These are phyloP conservation scores for Trametes coccinea DNA, from an alignment of 768 basidiomycete species.

Conservation along the genomic window DNA sequence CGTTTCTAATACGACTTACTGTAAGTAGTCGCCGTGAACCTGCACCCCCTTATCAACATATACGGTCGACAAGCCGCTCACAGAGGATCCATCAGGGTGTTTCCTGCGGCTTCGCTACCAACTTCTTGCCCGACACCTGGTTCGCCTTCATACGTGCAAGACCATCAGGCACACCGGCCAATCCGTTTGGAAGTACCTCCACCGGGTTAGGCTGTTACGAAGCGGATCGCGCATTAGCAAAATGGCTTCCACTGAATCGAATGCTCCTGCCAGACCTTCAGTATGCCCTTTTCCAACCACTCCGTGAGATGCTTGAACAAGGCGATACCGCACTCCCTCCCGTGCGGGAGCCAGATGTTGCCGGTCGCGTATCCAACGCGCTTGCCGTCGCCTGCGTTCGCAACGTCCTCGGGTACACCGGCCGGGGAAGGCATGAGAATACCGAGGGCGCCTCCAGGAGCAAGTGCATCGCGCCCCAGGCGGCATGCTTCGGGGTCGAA, in stretches of 20 bases:
- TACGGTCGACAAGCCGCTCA: too few species aligned
- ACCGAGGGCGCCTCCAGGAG: slow-evolving; percentile 26
- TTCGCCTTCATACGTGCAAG: slow-evolving; percentile 42
- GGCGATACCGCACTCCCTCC: slow-evolving; percentile 6
- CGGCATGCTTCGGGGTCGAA: slow-evolving; percentile 13
- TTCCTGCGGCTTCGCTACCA: slow-evolving; percentile 45
- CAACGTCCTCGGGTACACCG: neutral
- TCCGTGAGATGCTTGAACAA: slow-evolving; percentile 22
- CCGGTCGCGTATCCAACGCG: slow-evolving; percentile 17
- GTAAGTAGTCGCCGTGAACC: too few species aligned
- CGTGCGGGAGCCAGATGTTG: slow-evolving; percentile 10
- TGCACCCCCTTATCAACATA: too few species aligned
- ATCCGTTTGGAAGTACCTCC: slow-evolving; percentile 43
- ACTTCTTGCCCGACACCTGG: slow-evolving; percentile 46
- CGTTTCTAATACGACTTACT: too few species aligned
- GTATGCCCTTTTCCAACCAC: slow-evolving; percentile 23
- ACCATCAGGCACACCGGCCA: slow-evolving; percentile 43
- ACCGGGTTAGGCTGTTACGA: slow-evolving; percentile 42
- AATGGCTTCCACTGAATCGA: neutral
- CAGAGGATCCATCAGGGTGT: slow-evolving; percentile 20
- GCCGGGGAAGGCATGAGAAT: neutral
- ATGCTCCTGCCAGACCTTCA: slow-evolving; percentile 23
- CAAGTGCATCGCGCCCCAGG: slow-evolving; percentile 26
- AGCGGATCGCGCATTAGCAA: too few species aligned
- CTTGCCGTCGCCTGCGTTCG: slow-evolving; percentile 21